Conservation (phyloP, 208 protist genomes). For the Vickermania ingenoplastis region DNA sequence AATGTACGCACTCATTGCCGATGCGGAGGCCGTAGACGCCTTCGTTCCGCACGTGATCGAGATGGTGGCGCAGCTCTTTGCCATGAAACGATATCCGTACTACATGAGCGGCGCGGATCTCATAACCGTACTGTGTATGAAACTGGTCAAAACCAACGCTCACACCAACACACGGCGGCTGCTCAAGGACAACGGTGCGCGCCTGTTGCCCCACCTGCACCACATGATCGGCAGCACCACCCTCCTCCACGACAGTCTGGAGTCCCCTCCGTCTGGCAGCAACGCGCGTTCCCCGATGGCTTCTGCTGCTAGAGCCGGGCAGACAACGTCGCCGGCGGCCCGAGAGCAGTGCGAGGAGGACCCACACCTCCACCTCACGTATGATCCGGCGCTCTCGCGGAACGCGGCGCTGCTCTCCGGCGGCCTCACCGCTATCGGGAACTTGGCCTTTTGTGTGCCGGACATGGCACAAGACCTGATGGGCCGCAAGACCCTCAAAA, state of each 20-base stretch:
- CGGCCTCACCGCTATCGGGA: background rate
- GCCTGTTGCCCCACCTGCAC: slow-evolving; percentile 49
- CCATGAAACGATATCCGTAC: slow-evolving; percentile 21
- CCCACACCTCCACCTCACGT: background rate
- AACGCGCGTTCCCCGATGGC: slow-evolving; percentile 6
- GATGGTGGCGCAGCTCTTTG: slow-evolving; percentile 40
- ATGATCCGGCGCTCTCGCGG: background rate
- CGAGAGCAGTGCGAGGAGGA: background rate
- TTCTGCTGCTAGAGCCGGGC: background rate
- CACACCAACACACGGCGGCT: slow-evolving; percentile 43
- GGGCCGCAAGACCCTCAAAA: background rate
- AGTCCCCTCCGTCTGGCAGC: slow-evolving; percentile 19
- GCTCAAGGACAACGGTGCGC: slow-evolving; percentile 42
- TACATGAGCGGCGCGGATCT: slow-evolving; percentile 59
- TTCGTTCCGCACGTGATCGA: slow-evolving; percentile 68
- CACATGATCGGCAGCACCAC: slow-evolving; percentile 30
- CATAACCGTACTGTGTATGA: slow-evolving; percentile 43
- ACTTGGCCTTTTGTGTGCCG: background rate
- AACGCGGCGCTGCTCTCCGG: background rate
- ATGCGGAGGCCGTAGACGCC: slow-evolving; percentile 35
- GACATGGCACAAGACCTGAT: background rate
- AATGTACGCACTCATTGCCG: slow-evolving; percentile 50
- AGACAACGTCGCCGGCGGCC: background rate
- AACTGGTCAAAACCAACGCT: slow-evolving; percentile 31
- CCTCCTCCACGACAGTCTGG: slow-evolving; percentile 9